phyloP scores from a whole-genome alignment of 2,329 filamentous ascomycete species.

The Dryadomyces quercus-mongolicae region DNA sequence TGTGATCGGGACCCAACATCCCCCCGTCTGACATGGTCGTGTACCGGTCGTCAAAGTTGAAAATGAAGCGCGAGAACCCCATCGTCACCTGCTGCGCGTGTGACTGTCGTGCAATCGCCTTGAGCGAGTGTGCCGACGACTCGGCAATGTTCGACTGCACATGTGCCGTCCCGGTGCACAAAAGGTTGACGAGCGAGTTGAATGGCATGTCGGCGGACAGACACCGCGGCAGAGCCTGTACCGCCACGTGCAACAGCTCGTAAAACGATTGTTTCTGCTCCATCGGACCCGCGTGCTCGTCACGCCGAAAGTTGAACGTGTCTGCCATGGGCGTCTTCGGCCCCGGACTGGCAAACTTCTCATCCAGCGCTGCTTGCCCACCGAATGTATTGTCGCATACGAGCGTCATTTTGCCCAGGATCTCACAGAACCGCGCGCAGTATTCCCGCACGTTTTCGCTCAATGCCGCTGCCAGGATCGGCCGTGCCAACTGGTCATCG shows the following conservation, averaged over 20 bases:
- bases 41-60: slow-evolving; percentile 95
- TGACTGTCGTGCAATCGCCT: slow-evolving; percentile 86
- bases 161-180: slow-evolving; percentile 94
- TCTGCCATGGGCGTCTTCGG: slow-evolving; percentile 94
- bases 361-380: slow-evolving; percentile 86
- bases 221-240: slow-evolving; percentile 90
- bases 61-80: slow-evolving; percentile 94
- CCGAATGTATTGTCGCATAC: slow-evolving; percentile 96
- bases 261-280: slow-evolving; percentile 94
- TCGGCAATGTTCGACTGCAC: slow-evolving; percentile 84
- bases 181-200: slow-evolving; percentile 82
- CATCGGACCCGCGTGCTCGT: slow-evolving; percentile 58
- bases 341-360: slow-evolving; percentile 78
- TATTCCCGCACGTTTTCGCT: slow-evolving; percentile 71
- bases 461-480: slow-evolving; percentile 49
- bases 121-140: slow-evolving; percentile 85
- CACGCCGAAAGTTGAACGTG: slow-evolving; percentile 83
- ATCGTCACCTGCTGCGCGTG: slow-evolving; percentile 94
- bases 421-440: slow-evolving; percentile 85
- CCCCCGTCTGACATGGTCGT: slow-evolving; percentile 97
- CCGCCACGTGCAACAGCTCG: slow-evolving; percentile 86
- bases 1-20: slow-evolving; percentile 86
- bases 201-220: slow-evolving; percentile 84
- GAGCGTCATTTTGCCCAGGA: slow-evolving; percentile 89
- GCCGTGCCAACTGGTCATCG: slow-evolving; percentile 44